Evolutionary conservation across 2,329 filamentous ascomycete species (phyloP), one percentile per base, ranked within the genome.

Genomic region (Lasiodiplodia sp.): DNA sequence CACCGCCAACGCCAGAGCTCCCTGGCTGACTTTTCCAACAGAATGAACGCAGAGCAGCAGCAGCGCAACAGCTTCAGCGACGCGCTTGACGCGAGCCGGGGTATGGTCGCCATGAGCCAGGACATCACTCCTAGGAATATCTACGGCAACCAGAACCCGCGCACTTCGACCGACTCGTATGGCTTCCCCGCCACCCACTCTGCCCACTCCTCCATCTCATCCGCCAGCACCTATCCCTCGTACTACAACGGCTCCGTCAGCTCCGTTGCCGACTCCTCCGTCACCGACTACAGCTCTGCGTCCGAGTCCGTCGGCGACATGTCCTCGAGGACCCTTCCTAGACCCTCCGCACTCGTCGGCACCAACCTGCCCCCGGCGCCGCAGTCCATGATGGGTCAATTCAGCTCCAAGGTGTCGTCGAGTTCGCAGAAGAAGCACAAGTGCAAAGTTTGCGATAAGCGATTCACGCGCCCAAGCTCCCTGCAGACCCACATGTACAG

Each of bases 381-480:
- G 1, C 92, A 96, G 78, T 96, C 94, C 0, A 97, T 99, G 94
- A 99, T 99, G 96, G 90, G 93, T 65, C 94, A 97, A 76, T 98
- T 98, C 83, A 97, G 93, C 82, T 97, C 95, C 71, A 97, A 97
- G 82, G 91, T 97, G 65, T 94, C 94, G 0, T 94, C 93, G 21
- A 97, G 93, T 82, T 96, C 95, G 11, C 94, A 97, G 79, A 98
- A 98, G 89, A 98, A 98, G 86, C 96, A 98, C 84, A 97, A 97
- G 85, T 98, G 95, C 88, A 97, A 97, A 83, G 92, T 98, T 70
- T 98, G 95, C 84, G 95, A 97, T 82, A 97, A 98, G 87, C 90
- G 95, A 53, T 98, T 98, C 80, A 97, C 95, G 2, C 88, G 95
- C 67, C 95, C 95, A 1, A 97, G 94, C 78, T 97, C 95, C 16